Evolutionary conservation across 2,329 filamentous ascomycete genomes (phyloP).

Genomic region (Colletotrichum liriopes): DNA sequence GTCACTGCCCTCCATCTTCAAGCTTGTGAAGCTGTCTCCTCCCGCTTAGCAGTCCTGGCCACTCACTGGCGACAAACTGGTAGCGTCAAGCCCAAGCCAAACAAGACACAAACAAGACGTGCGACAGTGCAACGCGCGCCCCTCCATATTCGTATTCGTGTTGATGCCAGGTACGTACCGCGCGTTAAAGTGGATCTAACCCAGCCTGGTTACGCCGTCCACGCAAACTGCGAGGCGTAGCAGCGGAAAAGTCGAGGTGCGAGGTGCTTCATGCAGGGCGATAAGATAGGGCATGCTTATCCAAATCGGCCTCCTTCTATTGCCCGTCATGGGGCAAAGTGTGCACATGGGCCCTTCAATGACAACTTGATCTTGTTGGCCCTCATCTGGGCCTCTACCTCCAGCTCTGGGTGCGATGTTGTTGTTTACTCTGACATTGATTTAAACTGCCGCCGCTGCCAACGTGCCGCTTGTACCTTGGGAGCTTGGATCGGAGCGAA

Average conservation of each 20-base stretch:
- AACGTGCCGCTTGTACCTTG: constrained; percentile 23
- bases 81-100: constrained; percentile 12
- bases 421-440: neutral
- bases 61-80: neutral
- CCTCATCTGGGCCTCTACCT: neutral
- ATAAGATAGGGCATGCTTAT: constrained; percentile 21
- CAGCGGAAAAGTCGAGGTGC: constrained; percentile 32
- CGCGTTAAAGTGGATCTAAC: neutral
- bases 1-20: neutral
- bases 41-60: constrained; percentile 7
- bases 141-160: constrained; percentile 42
- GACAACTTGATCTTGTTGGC: neutral
- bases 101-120: neutral
- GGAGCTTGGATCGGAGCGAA: neutral
- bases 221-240: constrained; percentile 12
- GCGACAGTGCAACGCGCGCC: constrained; percentile 9
- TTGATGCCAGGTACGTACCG: constrained; percentile 21
- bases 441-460: constrained; percentile 24
- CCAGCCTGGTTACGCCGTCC: neutral
- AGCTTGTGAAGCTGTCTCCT: constrained; percentile 8
- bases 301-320: constrained; percentile 21
- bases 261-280: constrained; percentile 20
- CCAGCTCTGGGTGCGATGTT: neutral
- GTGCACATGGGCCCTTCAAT: neutral
- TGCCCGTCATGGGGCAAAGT: constrained; percentile 16